Percentiles rank a stretch among this genome's conserved stretches.
Conservation (phyloP, 1,139 yeast genomes). For the Sugiyamaella japonica region DNA sequence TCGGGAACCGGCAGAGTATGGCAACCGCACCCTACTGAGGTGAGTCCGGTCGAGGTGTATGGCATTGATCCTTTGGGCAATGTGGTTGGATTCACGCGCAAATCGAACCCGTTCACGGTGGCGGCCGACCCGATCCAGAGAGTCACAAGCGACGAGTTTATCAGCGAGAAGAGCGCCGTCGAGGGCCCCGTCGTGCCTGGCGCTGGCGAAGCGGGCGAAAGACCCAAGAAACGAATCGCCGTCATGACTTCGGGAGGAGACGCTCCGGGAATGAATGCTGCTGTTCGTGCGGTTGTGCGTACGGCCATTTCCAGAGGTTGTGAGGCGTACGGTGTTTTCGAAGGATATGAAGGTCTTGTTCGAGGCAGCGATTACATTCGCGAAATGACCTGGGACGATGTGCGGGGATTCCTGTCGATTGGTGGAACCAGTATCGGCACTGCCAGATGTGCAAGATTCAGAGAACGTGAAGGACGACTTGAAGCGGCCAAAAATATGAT, state of each 20-base stretch:
- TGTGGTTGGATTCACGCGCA: constrained; percentile 55
- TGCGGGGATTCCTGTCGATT: constrained; percentile 82
- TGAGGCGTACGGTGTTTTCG: constrained; percentile 90
- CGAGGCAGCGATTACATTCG: constrained; percentile 73
- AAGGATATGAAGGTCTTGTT: constrained; percentile 93
- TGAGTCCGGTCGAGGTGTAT: constrained; percentile 47
- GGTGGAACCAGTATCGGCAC: constrained; percentile 98
- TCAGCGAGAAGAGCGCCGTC: constrained; percentile 1
- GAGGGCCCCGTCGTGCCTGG: constrained; percentile 2
- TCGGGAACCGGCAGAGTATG: constrained; percentile 20
- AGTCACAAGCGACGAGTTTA: constrained; percentile 9
- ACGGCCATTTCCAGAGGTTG: constrained; percentile 88
- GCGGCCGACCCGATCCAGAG: constrained; percentile 23
- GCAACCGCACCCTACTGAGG: constrained; percentile 41
- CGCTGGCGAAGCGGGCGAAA: constrained; percentile 5
- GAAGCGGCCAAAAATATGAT: constrained; percentile 82
- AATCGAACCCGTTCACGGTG: constrained; percentile 38
- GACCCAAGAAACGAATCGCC: constrained; percentile 61
- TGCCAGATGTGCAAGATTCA: constrained; percentile 84
- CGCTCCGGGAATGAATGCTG: constrained; percentile 98
- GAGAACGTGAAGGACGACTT: constrained; percentile 81
- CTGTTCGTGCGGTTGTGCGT: constrained; percentile 90
- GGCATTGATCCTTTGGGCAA: constrained; percentile 63
- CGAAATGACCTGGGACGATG: constrained; percentile 88
- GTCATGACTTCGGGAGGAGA: constrained; percentile 99